Evolutionary conservation across 495 filamentous ascomycete genomes (phyloP).

Genomic region (Xylaria cubensis): DNA sequence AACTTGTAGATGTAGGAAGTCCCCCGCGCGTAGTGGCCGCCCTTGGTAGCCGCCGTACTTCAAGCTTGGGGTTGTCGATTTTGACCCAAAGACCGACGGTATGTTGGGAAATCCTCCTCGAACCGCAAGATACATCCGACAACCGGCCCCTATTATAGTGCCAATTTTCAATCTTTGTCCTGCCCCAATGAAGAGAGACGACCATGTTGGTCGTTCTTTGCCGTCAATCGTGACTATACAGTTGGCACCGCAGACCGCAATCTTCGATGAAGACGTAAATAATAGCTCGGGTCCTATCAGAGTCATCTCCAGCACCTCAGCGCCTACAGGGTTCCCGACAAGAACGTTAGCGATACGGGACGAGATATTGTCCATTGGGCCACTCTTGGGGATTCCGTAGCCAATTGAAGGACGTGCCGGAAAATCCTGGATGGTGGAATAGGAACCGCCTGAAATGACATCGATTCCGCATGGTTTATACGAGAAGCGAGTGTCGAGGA

Average conservation of each 20-base stretch:
- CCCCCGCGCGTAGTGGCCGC: slow-evolving; percentile 58
- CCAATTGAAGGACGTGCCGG: slow-evolving; percentile 62
- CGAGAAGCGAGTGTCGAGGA: slow-evolving; percentile 55
- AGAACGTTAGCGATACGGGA: slow-evolving; percentile 63
- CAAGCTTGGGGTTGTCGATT: slow-evolving; percentile 62
- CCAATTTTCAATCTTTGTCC: slow-evolving; percentile 64
- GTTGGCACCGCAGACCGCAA: slow-evolving; percentile 57
- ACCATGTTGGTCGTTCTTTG: slow-evolving; percentile 59
- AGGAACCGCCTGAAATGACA: slow-evolving; percentile 61
- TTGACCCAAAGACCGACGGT: slow-evolving; percentile 64
- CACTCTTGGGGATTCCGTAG: slow-evolving; percentile 56
- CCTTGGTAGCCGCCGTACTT: slow-evolving; percentile 67
- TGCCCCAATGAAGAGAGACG: slow-evolving; percentile 53
- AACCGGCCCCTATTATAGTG: slow-evolving; percentile 55
- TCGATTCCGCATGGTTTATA: slow-evolving; percentile 61
- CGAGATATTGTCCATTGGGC: slow-evolving; percentile 64
- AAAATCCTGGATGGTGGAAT: slow-evolving; percentile 65
- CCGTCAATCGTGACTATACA: slow-evolving; percentile 58
- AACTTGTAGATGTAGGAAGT: slow-evolving; percentile 49
- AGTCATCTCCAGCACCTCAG: slow-evolving; percentile 65
- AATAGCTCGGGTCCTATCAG: slow-evolving; percentile 63
- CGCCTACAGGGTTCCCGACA: slow-evolving; percentile 59
- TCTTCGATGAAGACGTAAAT: slow-evolving; percentile 59
- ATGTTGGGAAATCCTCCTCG: slow-evolving; percentile 63
- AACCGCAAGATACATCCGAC: slow-evolving; percentile 64